phyloP scores from a whole-genome alignment of 495 filamentous ascomycete genomes.

The Ascobolus immersus region DNA sequence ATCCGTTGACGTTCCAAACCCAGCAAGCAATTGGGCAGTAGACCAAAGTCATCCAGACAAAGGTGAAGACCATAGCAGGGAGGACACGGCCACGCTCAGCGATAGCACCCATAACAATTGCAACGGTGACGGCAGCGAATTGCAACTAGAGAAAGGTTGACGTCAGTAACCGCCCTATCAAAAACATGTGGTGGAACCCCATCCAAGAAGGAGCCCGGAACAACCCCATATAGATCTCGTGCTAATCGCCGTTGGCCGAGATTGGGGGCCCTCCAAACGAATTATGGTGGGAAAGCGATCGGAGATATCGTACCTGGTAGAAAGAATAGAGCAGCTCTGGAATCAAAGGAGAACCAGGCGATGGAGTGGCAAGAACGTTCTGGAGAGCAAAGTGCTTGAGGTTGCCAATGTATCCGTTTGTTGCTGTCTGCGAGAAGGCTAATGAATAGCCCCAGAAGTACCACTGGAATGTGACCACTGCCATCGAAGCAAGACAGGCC shows the following conservation, averaged over 20 bases:
- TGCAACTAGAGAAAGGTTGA: slow-evolving; percentile 41
- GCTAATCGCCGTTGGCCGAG: too few species aligned
- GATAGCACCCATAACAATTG: slow-evolving; percentile 74
- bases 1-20: slow-evolving; percentile 85
- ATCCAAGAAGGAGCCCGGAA: too few species aligned
- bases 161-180: background rate
- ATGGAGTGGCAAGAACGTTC: slow-evolving; percentile 54
- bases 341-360: slow-evolving; percentile 52
- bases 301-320: slow-evolving; percentile 36
- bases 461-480: slow-evolving; percentile 87
- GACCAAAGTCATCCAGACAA: slow-evolving; percentile 88
- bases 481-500: slow-evolving; percentile 73
- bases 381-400: slow-evolving; percentile 65
- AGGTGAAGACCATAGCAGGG: slow-evolving; percentile 84
- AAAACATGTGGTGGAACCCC: background rate
- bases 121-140: slow-evolving; percentile 82
- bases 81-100: slow-evolving; percentile 85
- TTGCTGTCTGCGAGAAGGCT: slow-evolving; percentile 63
- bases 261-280: slow-evolving; percentile 2
- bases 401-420: slow-evolving; percentile 61
- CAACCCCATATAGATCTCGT: too few species aligned
- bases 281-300: background rate
- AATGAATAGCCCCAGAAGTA: slow-evolving; percentile 98
- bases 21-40: slow-evolving; percentile 94
- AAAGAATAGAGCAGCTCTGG: slow-evolving; percentile 80